A percentile compares a stretch with the other conserved stretches of the same genome.
These are phyloP conservation scores for Aspergillus avenaceus DNA, from an alignment of 495 filamentous ascomycete genomes.

Conservation along the genomic window DNA sequence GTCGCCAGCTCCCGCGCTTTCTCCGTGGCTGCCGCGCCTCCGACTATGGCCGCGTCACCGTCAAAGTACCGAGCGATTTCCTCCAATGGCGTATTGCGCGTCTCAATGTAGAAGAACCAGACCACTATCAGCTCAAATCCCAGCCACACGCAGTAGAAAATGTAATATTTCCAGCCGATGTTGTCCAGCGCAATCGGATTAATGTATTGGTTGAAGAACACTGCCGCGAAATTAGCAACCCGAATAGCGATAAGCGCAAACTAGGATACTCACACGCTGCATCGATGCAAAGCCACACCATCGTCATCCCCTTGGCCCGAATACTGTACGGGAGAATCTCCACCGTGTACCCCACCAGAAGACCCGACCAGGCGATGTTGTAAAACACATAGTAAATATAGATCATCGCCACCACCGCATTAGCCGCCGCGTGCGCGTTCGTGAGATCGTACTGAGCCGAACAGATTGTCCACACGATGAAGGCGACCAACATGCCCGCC, in stretches of 20 bases:
- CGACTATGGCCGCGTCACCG: constrained; percentile 50
- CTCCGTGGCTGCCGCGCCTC: constrained; percentile 33
- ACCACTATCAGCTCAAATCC: constrained; percentile 54
- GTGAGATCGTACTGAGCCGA: constrained; percentile 50
- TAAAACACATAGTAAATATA: constrained; percentile 57
- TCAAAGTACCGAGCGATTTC: constrained; percentile 61
- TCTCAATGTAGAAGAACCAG: constrained; percentile 65
- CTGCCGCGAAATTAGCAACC: constrained; percentile 30
- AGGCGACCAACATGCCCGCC: constrained; percentile 55
- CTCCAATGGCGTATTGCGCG: constrained; percentile 59
- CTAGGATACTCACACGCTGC: constrained; percentile 13
- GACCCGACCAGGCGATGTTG: constrained; percentile 57
- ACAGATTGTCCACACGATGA: constrained; percentile 55
- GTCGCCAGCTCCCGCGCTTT: constrained; percentile 9
- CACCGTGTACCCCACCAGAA: constrained; percentile 61
- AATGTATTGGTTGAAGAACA: constrained; percentile 55
- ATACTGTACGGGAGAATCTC: constrained; percentile 67
- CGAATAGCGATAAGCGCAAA: constrained; percentile 2
- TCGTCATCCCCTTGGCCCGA: constrained; percentile 67
- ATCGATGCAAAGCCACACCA: constrained; percentile 60
- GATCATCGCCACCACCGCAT: constrained; percentile 54
- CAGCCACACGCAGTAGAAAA: constrained; percentile 63
- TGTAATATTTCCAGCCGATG: constrained; percentile 58
- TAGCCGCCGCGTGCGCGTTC: constrained; percentile 37
- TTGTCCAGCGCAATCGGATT: constrained; percentile 57